Evolutionary conservation across 768 basidiomycete species (phyloP).

Genomic region (Russula emetica): DNA sequence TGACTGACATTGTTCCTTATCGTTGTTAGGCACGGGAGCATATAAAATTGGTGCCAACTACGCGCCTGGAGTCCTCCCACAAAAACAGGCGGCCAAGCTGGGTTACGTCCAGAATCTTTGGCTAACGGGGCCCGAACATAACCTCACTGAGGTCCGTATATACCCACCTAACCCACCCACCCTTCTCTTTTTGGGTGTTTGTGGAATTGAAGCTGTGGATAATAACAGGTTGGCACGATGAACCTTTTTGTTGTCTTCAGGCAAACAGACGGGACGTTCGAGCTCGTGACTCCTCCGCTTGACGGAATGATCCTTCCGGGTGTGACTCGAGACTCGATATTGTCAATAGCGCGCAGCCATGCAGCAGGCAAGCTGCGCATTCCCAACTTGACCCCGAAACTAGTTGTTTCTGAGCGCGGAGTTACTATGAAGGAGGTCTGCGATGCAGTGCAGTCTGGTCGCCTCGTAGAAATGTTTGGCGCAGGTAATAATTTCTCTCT

Average conservation of each 20-base stretch:
- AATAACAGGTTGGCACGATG: constrained; percentile 64
- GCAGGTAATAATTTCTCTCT: constrained; percentile 13
- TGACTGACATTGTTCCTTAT: neutral
- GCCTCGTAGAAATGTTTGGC: constrained; percentile 37
- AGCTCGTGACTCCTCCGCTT: constrained; percentile 28
- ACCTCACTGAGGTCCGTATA: constrained; percentile 46
- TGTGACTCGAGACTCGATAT: constrained; percentile 40
- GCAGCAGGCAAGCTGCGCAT: constrained; percentile 31
- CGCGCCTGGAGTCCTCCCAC: constrained; percentile 56
- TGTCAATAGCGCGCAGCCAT: constrained; percentile 38
- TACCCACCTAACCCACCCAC: too few species aligned
- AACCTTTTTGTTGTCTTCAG: constrained; percentile 70
- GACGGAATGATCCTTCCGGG: constrained; percentile 43
- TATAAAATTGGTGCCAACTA: constrained; percentile 67
- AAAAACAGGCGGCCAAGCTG: constrained; percentile 55
- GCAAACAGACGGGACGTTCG: constrained; percentile 48
- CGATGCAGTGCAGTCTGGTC: constrained; percentile 31
- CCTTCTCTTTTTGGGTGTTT: constrained; percentile 35
- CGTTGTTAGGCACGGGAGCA: constrained; percentile 40
- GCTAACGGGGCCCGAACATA: constrained; percentile 60
- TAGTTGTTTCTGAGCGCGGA: constrained; percentile 33
- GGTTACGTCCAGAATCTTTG: constrained; percentile 80
- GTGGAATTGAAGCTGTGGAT: constrained; percentile 34
- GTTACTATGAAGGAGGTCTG: constrained; percentile 36
- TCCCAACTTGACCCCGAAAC: constrained; percentile 29